Evolutionary conservation across 2,329 filamentous ascomycete genomes (phyloP), one percentile per base, ranked within the genome.

Genomic region (Alternaria tenuissima): DNA sequence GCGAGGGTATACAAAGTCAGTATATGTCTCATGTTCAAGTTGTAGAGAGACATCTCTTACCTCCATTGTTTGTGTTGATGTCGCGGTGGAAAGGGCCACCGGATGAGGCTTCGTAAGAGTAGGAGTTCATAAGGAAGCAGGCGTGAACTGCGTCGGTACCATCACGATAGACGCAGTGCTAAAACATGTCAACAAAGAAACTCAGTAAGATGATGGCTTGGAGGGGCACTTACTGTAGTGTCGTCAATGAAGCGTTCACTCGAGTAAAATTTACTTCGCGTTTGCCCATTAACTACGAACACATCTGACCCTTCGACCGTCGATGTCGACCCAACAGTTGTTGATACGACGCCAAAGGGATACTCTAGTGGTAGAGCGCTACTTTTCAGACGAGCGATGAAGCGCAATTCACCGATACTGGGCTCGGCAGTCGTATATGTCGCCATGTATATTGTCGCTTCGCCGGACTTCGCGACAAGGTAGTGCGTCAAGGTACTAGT

Each of bases 51-150:
- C 0, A 5, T 30, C 28, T 30, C 28, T 11, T 30, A 30, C 86
- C 87, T 16, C 82, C 86, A 61, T 89, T 88, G 79, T 91, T 91
- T 53, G 83, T 81, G 77, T 89, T 85, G 76, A 90, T 89, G 64
- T 89, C 87, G 16, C 81, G 79, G 63, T 71, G 68, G 81, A 91
- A 91, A 16, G 89, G 89, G 1, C 88, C 89, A 12, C 89, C 89
- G 0, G 87, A 88, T 1, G 86, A 87, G 8, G 81, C 83, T 73
- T 91, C 89, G 51, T 87, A 88, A 36, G 85, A 79, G 52, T 79
- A 78, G 11, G 79, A 81, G 41, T 84, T 84, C 51, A 85, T 82
- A 55, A 89, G 79, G 75, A 90, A 86, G 75, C 88, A 91, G 11
- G 86, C 87, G 65, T 88, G 86, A 38, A 86, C 82, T 1, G 76